Evolutionary conservation across 108 stramenopile species (phyloP), one percentile per base, ranked within the genome.

Genomic region (Skeletonema menzelii): DNA sequence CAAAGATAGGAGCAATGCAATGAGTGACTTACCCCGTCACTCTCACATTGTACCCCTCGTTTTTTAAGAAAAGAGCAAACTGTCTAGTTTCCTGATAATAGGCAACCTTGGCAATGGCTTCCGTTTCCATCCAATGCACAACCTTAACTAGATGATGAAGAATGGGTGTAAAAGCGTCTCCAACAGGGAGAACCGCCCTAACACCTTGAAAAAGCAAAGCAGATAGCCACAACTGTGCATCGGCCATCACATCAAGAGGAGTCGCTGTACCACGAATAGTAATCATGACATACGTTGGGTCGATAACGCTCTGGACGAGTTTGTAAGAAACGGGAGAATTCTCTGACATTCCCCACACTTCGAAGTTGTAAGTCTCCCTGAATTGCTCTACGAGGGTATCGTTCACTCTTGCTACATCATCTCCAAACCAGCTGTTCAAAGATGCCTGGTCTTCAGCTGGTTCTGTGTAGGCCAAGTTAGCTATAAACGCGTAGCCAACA

Each of bases 141-240:
- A 62, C 71, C 19, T 49, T 35, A 0, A 79, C 72, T 22, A 38
- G 56, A 35, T 71, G 66, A 69, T 73, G 67, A 34, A 82, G 61
- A 47, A 82, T 78, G 27, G 76, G 76, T 5, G 65, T 73, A 57
- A 72, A 82, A 8, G 74, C 32, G 35, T 69, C 67, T 5, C 89
- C 91, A 27, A 82, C 17, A 8, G 94, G 91, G 10, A 90, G 49
- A 11, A 91, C n/a, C 26, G 30, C 79, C 64, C 91, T 69, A 15
- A 95, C 26, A 14, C 32, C 44, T 46, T 95, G 94, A 65, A 86
- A 77, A 26, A 95, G 65, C 15, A 59, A 63, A 19, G 94, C 88
- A 15, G 87, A 65, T 28, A 84, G 63, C 91, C 94, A 95, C 4
- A 95, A 60, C 73, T 95, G 90, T 0, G 79, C 74, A 76, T 95